Evolutionary conservation across 257 asterid species (phyloP).

Genomic region (Solanum phureja): DNA sequence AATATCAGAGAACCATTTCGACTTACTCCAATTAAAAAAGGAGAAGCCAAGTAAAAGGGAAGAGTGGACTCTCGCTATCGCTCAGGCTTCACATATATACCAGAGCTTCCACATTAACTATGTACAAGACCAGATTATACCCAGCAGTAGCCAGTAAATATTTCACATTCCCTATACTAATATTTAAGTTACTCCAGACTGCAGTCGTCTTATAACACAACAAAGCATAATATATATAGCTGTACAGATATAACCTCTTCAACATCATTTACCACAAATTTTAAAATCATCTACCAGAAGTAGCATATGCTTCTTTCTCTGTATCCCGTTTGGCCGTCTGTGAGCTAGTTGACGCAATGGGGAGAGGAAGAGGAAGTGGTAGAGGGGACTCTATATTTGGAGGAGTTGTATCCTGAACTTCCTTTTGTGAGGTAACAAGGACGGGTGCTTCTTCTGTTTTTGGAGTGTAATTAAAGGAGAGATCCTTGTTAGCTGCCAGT

Average conservation of each 20-base stretch:
- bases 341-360: background rate
- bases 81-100: background rate
- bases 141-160: background rate
- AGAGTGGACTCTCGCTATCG: background rate
- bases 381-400: background rate
- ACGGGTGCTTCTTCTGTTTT: constrained; percentile 2
- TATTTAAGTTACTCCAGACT: background rate
- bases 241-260: background rate
- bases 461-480: constrained; percentile 18
- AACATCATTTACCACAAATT: background rate
- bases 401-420: background rate
- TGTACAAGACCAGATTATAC: background rate
- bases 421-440: background rate
- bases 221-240: background rate
- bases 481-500: constrained; percentile 20
- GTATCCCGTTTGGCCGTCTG: background rate
- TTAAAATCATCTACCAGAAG: background rate
- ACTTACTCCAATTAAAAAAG: background rate
- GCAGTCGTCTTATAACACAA: background rate
- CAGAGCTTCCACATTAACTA: background rate
- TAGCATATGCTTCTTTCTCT: background rate
- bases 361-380: constrained; percentile 3
- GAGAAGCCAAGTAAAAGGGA: background rate
- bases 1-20: background rate
- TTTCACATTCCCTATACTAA: background rate